Evolutionary conservation across 1,139 yeast species (phyloP), one percentile per base, ranked within the genome.

Genomic region (Zygosaccharomyces sapae): DNA sequence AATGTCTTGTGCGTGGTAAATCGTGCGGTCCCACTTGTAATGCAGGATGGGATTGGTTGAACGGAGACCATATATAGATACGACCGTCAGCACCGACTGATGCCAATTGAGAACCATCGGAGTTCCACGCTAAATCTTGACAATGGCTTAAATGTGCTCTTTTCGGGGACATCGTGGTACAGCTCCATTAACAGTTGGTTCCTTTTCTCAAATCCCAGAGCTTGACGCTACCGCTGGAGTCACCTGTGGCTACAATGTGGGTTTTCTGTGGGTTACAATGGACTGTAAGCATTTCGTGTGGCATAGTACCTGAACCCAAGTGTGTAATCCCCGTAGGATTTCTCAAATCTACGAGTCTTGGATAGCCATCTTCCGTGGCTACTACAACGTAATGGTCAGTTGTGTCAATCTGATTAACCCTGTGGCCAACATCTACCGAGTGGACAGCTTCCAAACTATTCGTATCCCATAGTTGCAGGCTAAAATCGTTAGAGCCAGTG

Each of bases 381-480:
- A 80, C 76, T 0, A 86, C 90, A 1, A 89, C 77, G 30, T 84
- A 64, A 1, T 87, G 70, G 47, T 71, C 80, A 10, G 68, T 66
- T 3, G 68, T 71, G 58, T 80, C 86, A 40, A 82, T 71, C 45
- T 79, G 71, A 54, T 80, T 75, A 1, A 82, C 76, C 22, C 82
- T 67, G n/a, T 70, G 64, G 3, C 65, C 72, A 25, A 73, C 30
- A 8, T 81, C 75, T 56, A 87, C 86, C 1, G 78, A 66, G 57
- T 86, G 87, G 0, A 81, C 95, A 9, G 81, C 79, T 10, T 70
- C 61, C 54, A 86, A 68, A 24, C 75, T 70, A 50, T 77, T 76
- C 0, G 96, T 77, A 61, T 88, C 96, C 95, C 96, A 90, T 0
- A 88, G 73, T 53, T 83, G 86, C 27, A 89, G 78, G 0, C 80